Conservation (phyloP, 306 rosid genomes). For the Lagenaria siceraria region DNA sequence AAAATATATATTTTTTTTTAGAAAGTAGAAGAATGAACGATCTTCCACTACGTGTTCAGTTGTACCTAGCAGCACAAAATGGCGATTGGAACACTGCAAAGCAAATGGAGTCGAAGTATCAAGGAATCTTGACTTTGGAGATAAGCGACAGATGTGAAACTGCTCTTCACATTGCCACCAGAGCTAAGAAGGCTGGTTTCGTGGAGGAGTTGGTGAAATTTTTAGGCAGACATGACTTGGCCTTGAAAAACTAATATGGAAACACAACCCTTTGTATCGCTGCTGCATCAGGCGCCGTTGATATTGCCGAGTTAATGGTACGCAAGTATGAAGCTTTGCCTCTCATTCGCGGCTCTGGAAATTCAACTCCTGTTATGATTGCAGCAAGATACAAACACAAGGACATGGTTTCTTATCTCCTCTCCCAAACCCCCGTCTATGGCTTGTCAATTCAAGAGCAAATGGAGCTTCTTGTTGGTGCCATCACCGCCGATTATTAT, state of each 20-base stretch:
- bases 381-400: neutral
- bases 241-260: neutral
- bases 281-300: neutral
- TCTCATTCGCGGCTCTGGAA: neutral
- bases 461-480: neutral
- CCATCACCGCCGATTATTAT: neutral
- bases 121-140: neutral
- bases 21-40: no score
- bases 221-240: neutral
- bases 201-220: neutral
- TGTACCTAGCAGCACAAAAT: neutral
- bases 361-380: neutral
- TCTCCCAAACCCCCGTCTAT: no score
- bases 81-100: neutral
- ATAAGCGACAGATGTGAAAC: neutral
- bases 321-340: neutral
- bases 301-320: neutral
- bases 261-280: neutral
- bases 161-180: neutral
- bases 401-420: neutral
- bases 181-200: neutral
- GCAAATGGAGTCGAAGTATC: neutral
- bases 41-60: neutral
- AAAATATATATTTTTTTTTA: no score
- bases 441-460: no score